These are phyloP conservation scores for Chrysoporthe puriensis DNA, from an alignment of 2,329 filamentous ascomycete species.

Conservation along the genomic window DNA sequence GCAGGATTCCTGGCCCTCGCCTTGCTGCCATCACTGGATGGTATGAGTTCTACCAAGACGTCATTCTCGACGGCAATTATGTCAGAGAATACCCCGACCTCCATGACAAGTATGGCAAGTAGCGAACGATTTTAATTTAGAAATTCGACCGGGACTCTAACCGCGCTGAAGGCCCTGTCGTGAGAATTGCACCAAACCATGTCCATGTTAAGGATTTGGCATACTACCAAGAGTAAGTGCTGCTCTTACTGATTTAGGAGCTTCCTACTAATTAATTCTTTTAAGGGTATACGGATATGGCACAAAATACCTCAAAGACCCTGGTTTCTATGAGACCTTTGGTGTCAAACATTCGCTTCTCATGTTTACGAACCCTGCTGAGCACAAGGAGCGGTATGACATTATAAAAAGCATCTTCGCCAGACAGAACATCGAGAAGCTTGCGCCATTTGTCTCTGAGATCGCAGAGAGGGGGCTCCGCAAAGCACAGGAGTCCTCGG, in stretches of 20 bases:
- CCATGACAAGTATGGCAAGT: background rate
- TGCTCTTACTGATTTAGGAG: background rate
- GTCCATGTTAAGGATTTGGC: background rate
- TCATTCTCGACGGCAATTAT: constrained; percentile 6
- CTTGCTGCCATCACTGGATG: constrained; percentile 5
- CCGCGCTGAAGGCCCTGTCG: background rate
- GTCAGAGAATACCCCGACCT: background rate
- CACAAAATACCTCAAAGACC: background rate
- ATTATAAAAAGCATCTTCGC: background rate
- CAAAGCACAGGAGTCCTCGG: background rate
- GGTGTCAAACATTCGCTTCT: background rate
- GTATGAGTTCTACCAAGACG: constrained; percentile 9
- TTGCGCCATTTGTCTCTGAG: background rate
- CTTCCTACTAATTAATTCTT: background rate
- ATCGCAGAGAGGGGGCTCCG: background rate
- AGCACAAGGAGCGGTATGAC: background rate
- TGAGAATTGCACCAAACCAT: background rate
- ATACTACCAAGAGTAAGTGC: constrained; percentile 1
- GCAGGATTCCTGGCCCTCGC: constrained; percentile 7
- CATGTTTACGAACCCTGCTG: background rate
- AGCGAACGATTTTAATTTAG: background rate
- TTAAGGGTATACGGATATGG: background rate
- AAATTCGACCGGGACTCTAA: background rate
- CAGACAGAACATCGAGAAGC: constrained; percentile 1
- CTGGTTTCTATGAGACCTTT: background rate